Base-by-base conservation (phyloP, 2,329 filamentous ascomycete genomes). In the Penicillium brasilianum region DNA sequence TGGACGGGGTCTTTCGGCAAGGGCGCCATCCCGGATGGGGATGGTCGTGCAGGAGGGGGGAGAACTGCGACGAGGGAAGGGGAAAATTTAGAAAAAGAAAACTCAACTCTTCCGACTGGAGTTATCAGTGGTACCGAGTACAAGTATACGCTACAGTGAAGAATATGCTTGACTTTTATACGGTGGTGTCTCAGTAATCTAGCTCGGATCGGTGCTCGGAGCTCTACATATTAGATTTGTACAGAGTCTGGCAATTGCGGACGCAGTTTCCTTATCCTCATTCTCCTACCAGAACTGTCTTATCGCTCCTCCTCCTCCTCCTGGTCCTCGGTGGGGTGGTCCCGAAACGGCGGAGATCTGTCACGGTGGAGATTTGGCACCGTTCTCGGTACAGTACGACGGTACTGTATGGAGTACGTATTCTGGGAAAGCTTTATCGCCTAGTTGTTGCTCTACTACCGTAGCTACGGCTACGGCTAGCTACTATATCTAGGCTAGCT, bases 21-120 rank as follows among this genome's bases (percentile, higher is more conserved):
- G 60, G 63, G 60, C 64, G 59, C 68, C 64, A 63, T 70, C 41
- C 66, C 64, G 60, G 36, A 63, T 69, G 41, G 54, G 57, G 66
- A 63, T 56, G 60, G 57, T 39, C 60, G 65, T 69, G 68, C 68
- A 70, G 39, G 39, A 43, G 39, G 39, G 39, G 39, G 18, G 1
- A 20, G 61, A 62, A 59, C 51, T 51, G 37, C 6, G n/a, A n/a
- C 20, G 43, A 36, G 14, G 44, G 41, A 16, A 49, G 28, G 20
- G 22, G 9, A 25, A 30, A 25, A 30, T n/a, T 5, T 16, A 49
- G 14, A 18, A 49, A 25, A 28, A 22, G n/a, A 18, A 41, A 41
- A 41, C 18, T 20, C 18, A 10, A 18, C 10, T 41, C 8, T 10
- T 41, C n/a, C n/a, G 18, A 41, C 18, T 41, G 18, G 13, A 9